Conservation (phyloP, 1,139 yeast genomes). For the Hansenula anomala region DNA sequence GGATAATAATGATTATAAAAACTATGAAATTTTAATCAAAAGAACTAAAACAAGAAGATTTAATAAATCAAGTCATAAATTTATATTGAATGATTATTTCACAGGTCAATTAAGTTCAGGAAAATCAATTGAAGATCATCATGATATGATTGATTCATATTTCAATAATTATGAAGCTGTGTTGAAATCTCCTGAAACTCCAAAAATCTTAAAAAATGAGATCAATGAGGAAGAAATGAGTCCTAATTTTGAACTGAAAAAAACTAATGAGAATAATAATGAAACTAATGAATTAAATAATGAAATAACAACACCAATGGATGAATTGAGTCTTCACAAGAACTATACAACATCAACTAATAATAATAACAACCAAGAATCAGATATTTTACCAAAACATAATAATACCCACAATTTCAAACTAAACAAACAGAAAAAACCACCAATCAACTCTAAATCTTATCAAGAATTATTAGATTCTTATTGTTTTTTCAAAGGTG, state of each 20-base stretch:
- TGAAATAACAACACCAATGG: not conserved
- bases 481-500: constrained; percentile 56
- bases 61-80: not conserved
- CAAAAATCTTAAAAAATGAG: constrained; percentile 14
- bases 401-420: not conserved
- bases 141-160: constrained; percentile 5
- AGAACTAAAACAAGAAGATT: constrained; percentile 5
- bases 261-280: not conserved
- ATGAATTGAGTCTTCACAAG: not conserved
- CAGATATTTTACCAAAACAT: not conserved
- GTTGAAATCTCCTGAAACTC: constrained; percentile 20
- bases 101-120: not conserved
- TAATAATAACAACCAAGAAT: not conserved
- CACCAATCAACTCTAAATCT: constrained; percentile 49
- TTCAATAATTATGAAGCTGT: constrained; percentile 15
- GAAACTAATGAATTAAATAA: not conserved
- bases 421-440: constrained; percentile 15
- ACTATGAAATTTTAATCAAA: constrained; percentile 51
- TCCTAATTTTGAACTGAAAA: constrained; percentile 15
- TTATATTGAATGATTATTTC: constrained; percentile 14
- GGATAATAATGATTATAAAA: constrained; percentile 66
- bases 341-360: not conserved
- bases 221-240: constrained; percentile 4
- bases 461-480: constrained; percentile 67
- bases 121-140: not conserved